Base-by-base conservation (phyloP, 345 rosid species). In the Euphorbia peplus region DNA sequence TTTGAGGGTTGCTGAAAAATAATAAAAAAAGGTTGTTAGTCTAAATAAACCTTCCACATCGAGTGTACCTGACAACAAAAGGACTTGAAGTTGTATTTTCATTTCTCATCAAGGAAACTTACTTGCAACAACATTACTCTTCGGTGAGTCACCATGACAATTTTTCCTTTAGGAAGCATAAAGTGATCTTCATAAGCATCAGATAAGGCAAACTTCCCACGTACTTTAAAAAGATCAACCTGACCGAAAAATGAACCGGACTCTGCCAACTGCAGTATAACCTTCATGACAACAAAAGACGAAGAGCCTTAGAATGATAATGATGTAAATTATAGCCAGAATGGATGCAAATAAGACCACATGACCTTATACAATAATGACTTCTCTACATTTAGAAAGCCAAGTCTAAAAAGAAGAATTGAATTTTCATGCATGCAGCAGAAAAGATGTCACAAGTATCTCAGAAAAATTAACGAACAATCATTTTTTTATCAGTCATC, bases 161-260 rank as follows among this genome's bases (percentile, higher is more conserved):
- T 81, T 77, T 80, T 86, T 69, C 92, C 96, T 78, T 90, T 88
- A 0, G 91, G 97, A 54, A 95, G 91, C 62, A 88, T 62, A 74
- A 86, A 95, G 55, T 95, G 98, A 82, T 87, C 96, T 87, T 95
- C 98, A 66, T 90, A 92, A 65, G 99, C 96, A 80, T 95, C 99
- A 41, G 99, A 80, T 58, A 90, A 78, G 76, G 99, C 99, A 83
- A 95, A 90, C 80, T 95, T 92, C 62, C 96, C 99, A 18, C 98
- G 97, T n/a, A 88, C 90, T 87, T 91, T 95, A 72, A 95, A 95
- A 53, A 95, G 83, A 84, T 95, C 98, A 66, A 92, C 99, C 86
- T 91, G 97, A 71, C 95, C 85, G 24, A 95, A 87, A 82, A 88
- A 87, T 39, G 98, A 90, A 54, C 90, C 95, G 11, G 93, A 91